Percentiles rank a stretch among this genome's conserved stretches.
These are phyloP conservation scores for Neurospora hispaniola DNA, from an alignment of 495 filamentous ascomycete genomes.

Conservation along the genomic window DNA sequence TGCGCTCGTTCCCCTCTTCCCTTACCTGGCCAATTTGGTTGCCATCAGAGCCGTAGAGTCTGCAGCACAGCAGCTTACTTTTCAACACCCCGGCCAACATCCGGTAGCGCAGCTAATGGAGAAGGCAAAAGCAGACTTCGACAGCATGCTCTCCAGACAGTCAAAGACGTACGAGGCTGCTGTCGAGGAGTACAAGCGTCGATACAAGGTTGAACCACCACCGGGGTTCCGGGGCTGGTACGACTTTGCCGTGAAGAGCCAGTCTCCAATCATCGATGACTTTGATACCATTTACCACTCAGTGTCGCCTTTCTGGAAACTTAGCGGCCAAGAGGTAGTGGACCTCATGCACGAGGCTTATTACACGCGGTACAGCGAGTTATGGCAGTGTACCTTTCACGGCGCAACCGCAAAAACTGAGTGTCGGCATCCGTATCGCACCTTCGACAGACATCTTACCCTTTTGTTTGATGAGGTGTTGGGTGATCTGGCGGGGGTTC, in stretches of 20 bases:
- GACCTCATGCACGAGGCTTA: constrained; percentile 4
- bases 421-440: constrained; percentile 16
- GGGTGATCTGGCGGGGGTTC: constrained; percentile 42
- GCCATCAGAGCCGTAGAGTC: constrained; percentile 3
- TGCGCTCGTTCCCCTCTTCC: constrained; percentile 7
- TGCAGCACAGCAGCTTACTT: background rate
- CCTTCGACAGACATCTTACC: constrained; percentile 15
- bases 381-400: constrained; percentile 19
- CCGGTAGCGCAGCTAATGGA: constrained; percentile 36
- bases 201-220: constrained; percentile 45
- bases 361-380: constrained; percentile 6
- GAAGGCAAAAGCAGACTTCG: constrained; percentile 29
- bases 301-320: constrained; percentile 18
- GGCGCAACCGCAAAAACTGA: constrained; percentile 9
- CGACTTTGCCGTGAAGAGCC: constrained; percentile 46
- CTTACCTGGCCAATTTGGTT: constrained; percentile 11
- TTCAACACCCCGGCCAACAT: constrained; percentile 18
- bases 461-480: constrained; percentile 39
- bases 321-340: constrained; percentile 17
- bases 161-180: constrained; percentile 35
- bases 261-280: constrained; percentile 59
- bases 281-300: constrained; percentile 41
- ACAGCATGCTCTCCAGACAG: constrained; percentile 28
- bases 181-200: constrained; percentile 39
- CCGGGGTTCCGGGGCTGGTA: constrained; percentile 55